Percentiles rank a stretch among this genome's conserved stretches.
Evolutionary conservation across 768 basidiomycete genomes (phyloP).

Genomic region (Pluteus cervinus): DNA sequence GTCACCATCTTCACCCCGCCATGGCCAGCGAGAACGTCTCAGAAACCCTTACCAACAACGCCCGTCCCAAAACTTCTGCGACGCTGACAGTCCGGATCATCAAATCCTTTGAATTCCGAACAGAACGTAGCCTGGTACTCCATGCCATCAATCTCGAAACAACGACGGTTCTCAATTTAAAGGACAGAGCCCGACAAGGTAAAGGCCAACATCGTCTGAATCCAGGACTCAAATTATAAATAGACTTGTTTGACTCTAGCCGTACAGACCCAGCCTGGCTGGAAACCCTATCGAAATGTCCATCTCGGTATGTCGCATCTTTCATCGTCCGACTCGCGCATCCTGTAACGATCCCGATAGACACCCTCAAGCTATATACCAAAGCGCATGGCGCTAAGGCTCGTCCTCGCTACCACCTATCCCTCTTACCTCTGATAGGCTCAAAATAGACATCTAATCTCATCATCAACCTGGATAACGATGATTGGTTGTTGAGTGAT

Average conservation of each 20-base stretch:
- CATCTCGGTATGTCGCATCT: conserved; percentile 48
- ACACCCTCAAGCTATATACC: conserved; percentile 92
- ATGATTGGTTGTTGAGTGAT: conserved; percentile 85
- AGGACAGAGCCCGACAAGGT: conserved; percentile 68
- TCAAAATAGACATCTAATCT: conserved; percentile 80
- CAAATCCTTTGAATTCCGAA: conserved; percentile 92
- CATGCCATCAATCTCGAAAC: conserved; percentile 73
- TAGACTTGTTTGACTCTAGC: conserved; percentile 36
- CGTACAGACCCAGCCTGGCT: conserved; percentile 66
- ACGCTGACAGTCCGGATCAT: conserved; percentile 89
- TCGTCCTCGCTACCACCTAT: conserved; percentile 4
- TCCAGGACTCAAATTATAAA: background rate
- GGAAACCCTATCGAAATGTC: conserved; percentile 83
- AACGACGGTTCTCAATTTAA: conserved; percentile 75
- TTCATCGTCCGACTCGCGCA: conserved; percentile 2
- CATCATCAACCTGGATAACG: conserved; percentile 96
- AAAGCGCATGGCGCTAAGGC: conserved; percentile 95
- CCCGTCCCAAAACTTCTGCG: conserved; percentile 64
- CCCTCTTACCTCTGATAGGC: background rate
- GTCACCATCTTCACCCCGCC: too few relatives aligned
- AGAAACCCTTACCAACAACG: conserved; percentile 55
- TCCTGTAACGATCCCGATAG: conserved; percentile 31
- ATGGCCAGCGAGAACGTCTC: too few relatives aligned
- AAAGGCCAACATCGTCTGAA: conserved; percentile 4
- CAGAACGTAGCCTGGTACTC: conserved; percentile 82